Evolutionary conservation across 2,329 filamentous ascomycete species (phyloP), one percentile per base, ranked within the genome.

Genomic region (Ophiosphaerella herpotricha): DNA sequence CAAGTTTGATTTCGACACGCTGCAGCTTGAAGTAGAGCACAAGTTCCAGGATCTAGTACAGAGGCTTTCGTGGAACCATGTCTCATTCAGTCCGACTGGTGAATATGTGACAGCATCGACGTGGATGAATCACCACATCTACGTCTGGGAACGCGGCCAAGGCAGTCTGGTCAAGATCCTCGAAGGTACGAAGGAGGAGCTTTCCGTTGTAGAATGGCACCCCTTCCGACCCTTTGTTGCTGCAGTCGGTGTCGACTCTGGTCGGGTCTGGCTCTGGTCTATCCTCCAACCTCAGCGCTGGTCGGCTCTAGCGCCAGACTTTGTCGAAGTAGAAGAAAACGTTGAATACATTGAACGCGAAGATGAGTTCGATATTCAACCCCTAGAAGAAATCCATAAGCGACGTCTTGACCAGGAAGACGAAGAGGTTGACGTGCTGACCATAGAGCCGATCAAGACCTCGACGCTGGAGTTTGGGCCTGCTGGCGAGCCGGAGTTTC

Each of bases 11-110:
- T 84, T 89, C 16, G 89, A 95, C 63, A 93, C 88, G 24, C 88
- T 99, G 64, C 88, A 93, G 64, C 80, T 99, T 35, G 90, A 94
- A 35, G 85, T 97, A 11, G 93, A 99, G 74, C 94, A 99, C 77
- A 97, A 97, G 70, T 99, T 97, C 65, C 92, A 97, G 73, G 95
- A 99, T 69, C 88, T 97, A 4, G 94, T 99, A 43, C 97, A 99
- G 69, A 86, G 89, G 38, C 78, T 97, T 11, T 91, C 89, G 6
- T 99, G 94, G 94, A 99, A 97, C 67, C 91, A 97, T 67, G 92
- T 96, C 50, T 91, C 92, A 0, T 97, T 99, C 72, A 96, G 91
- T 66, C 88, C 90, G 1, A 94, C 90, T 0, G 92, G 91, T 44
- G 94, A 99, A 74, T 97, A 97, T 70, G 91, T 99, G 35, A 91